Evolutionary conservation across 805 yeast species (phyloP), one percentile per base, ranked within the genome.

Genomic region (Isabelozyma rhagii): DNA sequence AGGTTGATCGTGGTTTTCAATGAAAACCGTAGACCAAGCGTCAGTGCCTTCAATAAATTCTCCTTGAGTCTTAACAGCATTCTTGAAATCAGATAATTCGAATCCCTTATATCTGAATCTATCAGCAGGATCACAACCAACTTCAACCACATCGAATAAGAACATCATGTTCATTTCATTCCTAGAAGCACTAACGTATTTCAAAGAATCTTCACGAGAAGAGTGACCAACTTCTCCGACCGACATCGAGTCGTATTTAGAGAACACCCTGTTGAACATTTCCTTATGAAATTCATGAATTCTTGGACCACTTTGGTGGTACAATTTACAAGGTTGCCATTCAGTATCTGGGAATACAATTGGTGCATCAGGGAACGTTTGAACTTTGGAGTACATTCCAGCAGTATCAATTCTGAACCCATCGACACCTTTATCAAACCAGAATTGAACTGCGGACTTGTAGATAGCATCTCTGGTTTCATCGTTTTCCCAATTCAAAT

Each of bases 1-100:
- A 11, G 84, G 78, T 57, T 79, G 84, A 63, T 81, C 85, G 59
- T 81, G 86, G 59, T 81, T 81, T 61, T 81, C 86, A 50, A 76
- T 60, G 63, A 75, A 81, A 15, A 74, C 71, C 13, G 85, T 77
- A 31, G 80, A 63, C 85, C 86, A 81, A 14, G 81, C 82, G 54
- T 81, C 85, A 14, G 80, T 73, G 17, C 63, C 76, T 45, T 77
- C 74, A 51, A 74, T 67, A 55, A 76, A 76, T 7, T 59, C 61
- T 50, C 69, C 62, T 57, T 68, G 68, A 17, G 51, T 62, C 43
- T 60, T 50, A 39, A 77, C 55, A 8, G 78, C 74, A 29, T 67
- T 60, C 57, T 79, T 79, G 59, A 74, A 68, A 14, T 76, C 77
- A 10, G 61, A 55, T 54, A 77, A 62, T 14, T 47, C 57, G 54